These are phyloP conservation scores for Apiospora rasikravindrae DNA, from an alignment of 2,329 filamentous ascomycete species.

Conservation along the genomic window DNA sequence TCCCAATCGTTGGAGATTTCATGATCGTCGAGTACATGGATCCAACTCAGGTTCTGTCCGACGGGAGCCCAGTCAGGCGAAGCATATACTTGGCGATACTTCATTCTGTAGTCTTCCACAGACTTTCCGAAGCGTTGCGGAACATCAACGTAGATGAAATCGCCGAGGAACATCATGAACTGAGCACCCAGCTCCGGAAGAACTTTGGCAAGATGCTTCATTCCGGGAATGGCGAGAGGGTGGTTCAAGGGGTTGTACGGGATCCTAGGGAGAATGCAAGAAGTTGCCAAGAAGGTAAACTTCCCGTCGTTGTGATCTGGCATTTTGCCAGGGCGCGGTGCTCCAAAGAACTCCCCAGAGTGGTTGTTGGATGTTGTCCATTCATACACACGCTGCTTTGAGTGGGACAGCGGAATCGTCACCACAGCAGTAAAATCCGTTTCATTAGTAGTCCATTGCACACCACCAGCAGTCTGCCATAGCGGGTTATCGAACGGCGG, in stretches of 20 bases:
- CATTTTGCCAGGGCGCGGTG: constrained; percentile 71
- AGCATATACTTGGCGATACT: constrained; percentile 95
- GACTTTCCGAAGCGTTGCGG: constrained; percentile 77
- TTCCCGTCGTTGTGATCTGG: constrained; percentile 66
- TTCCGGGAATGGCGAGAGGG: constrained; percentile 79
- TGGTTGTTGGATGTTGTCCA: constrained; percentile 89
- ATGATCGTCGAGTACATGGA: constrained; percentile 95
- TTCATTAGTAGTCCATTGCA: constrained; percentile 70
- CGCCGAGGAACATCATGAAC: constrained; percentile 82
- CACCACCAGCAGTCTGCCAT: constrained; percentile 71
- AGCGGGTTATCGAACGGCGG: constrained; percentile 58
- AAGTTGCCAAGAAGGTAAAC: constrained; percentile 91
- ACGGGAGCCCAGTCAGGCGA: constrained; percentile 88
- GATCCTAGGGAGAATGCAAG: constrained; percentile 89
- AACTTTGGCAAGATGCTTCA: constrained; percentile 75
- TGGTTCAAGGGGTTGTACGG: constrained; percentile 88
- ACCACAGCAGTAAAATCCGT: constrained; percentile 84
- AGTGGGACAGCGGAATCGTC: constrained; percentile 65
- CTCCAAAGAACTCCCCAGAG: constrained; percentile 79
- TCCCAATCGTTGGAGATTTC: constrained; percentile 97
- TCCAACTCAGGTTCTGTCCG: constrained; percentile 86
- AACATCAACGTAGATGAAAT: constrained; percentile 92
- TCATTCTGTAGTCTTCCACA: constrained; percentile 79
- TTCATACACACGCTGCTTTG: constrained; percentile 76
- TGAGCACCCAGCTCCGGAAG: constrained; percentile 75